Evolutionary conservation across 305 asterid species (phyloP), one percentile per base, ranked within the genome.

Genomic region (Lippia alba): DNA sequence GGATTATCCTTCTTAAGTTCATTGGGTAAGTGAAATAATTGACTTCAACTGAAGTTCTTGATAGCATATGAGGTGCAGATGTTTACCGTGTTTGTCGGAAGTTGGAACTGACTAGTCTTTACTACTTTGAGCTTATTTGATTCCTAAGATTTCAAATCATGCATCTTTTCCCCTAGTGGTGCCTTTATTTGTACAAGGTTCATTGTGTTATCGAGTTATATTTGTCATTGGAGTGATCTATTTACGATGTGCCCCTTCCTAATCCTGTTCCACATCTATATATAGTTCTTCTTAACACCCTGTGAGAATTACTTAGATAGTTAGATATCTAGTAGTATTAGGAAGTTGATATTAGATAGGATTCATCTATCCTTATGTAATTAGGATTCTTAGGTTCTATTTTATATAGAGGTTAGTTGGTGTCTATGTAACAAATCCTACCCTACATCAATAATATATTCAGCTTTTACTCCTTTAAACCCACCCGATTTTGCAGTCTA

Each of bases 401-500:
- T n/a, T n/a, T n/a, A n/a, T n/a, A n/a, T n/a, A n/a, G n/a, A n/a
- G n/a, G n/a, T n/a, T n/a, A n/a, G n/a, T n/a, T n/a, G n/a, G n/a
- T n/a, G n/a, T n/a, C n/a, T n/a, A n/a, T n/a, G n/a, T n/a, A n/a
- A n/a, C n/a, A n/a, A n/a, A n/a, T n/a, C n/a, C n/a, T n/a, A n/a
- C n/a, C n/a, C n/a, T n/a, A n/a, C n/a, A n/a, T n/a, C n/a, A n/a
- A n/a, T n/a, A n/a, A n/a, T n/a, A n/a, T n/a, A n/a, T n/a, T n/a
- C n/a, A n/a, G n/a, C n/a, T n/a, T n/a, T n/a, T n/a, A n/a, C n/a
- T n/a, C n/a, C n/a, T n/a, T n/a, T n/a, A n/a, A n/a, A n/a, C n/a
- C n/a, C n/a, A n/a, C 41, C 41, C 66, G 73, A 41, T 71, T 16
- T 64, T 67, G 77, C 82, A 92, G 98, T 85, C 94, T 45, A 62